phyloP scores from a whole-genome alignment of 768 basidiomycete genomes.

The Agaricus subrufescens region DNA sequence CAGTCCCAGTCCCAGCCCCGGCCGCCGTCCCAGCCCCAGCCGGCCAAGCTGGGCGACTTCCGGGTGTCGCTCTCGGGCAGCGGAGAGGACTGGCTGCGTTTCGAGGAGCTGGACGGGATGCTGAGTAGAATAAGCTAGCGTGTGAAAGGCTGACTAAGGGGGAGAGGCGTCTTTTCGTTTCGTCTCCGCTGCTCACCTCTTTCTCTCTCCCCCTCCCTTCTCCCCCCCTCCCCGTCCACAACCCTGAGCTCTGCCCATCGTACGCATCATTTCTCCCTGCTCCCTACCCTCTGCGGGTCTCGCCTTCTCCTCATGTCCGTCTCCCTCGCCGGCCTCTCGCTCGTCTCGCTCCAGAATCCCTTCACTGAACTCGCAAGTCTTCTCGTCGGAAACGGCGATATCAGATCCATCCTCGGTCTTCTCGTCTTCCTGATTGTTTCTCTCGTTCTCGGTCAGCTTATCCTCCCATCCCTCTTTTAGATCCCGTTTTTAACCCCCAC shows the following conservation, averaged over 20 bases:
- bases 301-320: slow-evolving; percentile 58
- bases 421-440: slow-evolving; percentile 65
- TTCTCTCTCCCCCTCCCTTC: background rate
- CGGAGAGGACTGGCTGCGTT: background rate
- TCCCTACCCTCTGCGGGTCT: slow-evolving; percentile 25
- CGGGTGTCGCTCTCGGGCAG: too few species aligned
- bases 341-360: slow-evolving; percentile 55
- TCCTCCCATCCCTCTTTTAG: slow-evolving; percentile 10
- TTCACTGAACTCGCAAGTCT: slow-evolving; percentile 45
- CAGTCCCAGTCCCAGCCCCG: slow-evolving; percentile 30
- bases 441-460: slow-evolving; percentile 63
- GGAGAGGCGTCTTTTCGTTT: background rate
- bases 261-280: slow-evolving; percentile 26
- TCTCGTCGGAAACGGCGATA: slow-evolving; percentile 53
- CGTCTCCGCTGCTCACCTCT: background rate
- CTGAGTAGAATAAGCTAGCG: slow-evolving; percentile 1
- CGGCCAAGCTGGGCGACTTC: background rate
- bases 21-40: slow-evolving; percentile 21
- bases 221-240: slow-evolving; percentile 14
- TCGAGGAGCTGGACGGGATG: slow-evolving; percentile 8
- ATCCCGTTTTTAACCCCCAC: slow-evolving; percentile 12
- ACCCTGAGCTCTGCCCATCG: slow-evolving; percentile 33
- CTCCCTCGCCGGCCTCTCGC: slow-evolving; percentile 56
- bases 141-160: background rate
- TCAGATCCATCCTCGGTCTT: slow-evolving; percentile 67